Evolutionary conservation across 108 stramenopile species (phyloP), one percentile per base, ranked within the genome.

Genomic region (Nitzschia inconspicua): DNA sequence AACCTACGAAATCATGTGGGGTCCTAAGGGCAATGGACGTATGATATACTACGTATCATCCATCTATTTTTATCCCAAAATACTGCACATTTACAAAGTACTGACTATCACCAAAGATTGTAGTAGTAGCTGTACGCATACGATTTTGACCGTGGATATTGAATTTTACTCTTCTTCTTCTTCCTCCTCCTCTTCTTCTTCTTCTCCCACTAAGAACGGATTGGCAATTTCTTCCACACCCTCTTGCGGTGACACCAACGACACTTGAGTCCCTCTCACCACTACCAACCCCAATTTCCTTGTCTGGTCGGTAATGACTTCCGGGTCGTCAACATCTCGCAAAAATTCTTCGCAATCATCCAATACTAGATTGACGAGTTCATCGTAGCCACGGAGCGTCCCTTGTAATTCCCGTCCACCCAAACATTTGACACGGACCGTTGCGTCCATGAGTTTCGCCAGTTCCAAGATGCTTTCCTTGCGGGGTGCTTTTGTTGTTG

Each of bases 201-300:
- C 86, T 4, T 80, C 85, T 25, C 69, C 78, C 13, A 63, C 80
- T 51, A 87, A 47, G 58, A 93, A 93, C 40, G 91, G 91, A 75
- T 93, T 93, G 4, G 85, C 85, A 72, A 93, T 93, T 62, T 93
- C 91, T 75, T 93, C 91, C 42, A 79, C 80, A 24, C 91, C 91
- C 6, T 93, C 91, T 46, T 86, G 72, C 42, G 91, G 91, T 10
- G 87, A 81, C 5, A 93, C 88, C 24, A 93, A 70, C 44, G 83
- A 84, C 13, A 93, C 91, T 66, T 93, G 91, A 23, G 91, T 93
- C 31, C 91, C 91, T 29, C 91, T 68, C 41, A 93, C 73, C 4
- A 93, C 91, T 7, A 87, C 85, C 50, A 93, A 40, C 3, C 91
- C 91, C 39, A 93, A 58, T 62, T 64, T 76, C 47, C 91, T 47